Evolutionary conservation across 2,329 filamentous ascomycete genomes (phyloP).

Genomic region (Sclerotinia nivalis): DNA sequence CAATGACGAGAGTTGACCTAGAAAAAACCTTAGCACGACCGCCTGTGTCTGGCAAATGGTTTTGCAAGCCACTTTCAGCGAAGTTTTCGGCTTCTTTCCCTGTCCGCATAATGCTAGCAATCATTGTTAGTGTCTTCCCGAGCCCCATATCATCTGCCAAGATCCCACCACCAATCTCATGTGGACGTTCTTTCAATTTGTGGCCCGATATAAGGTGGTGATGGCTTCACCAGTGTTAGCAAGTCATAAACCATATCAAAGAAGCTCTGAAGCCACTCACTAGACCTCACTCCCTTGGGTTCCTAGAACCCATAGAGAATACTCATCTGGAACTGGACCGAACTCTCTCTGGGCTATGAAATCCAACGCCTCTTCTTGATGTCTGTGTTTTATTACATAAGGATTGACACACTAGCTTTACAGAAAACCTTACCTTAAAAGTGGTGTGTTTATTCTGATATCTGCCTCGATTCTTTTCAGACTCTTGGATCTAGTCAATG

Average conservation of each 20-base stretch:
- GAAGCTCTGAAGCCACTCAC: slow-evolving; percentile 5
- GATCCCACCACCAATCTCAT: slow-evolving; percentile 61
- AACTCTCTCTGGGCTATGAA: slow-evolving; percentile 46
- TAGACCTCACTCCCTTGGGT: slow-evolving; percentile 33
- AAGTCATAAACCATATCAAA: neutral
- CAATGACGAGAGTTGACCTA: slow-evolving; percentile 48
- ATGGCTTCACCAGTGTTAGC: slow-evolving; percentile 49
- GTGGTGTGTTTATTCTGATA: neutral
- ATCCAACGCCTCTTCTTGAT: slow-evolving; percentile 44
- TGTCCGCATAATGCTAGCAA: slow-evolving; percentile 49
- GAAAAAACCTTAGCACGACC: slow-evolving; percentile 28
- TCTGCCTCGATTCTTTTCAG: slow-evolving; percentile 8
- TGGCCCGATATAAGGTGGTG: slow-evolving; percentile 79
- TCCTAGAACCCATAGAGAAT: slow-evolving; percentile 41
- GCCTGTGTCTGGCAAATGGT: neutral
- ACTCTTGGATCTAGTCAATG: neutral
- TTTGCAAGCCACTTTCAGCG: neutral
- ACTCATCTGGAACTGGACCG: slow-evolving; percentile 39
- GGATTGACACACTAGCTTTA: too few relatives aligned
- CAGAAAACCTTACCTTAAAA: neutral
- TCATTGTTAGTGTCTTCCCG: slow-evolving; percentile 53
- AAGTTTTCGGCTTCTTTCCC: slow-evolving; percentile 40
- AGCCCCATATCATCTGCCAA: slow-evolving; percentile 59
- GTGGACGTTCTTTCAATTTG: slow-evolving; percentile 53
- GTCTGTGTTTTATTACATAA: slow-evolving; percentile 35